Evolutionary conservation across 176 grass and related monocot genomes (phyloP), one percentile per base, ranked within the genome.

Genomic region (Cenchrus americanus): DNA sequence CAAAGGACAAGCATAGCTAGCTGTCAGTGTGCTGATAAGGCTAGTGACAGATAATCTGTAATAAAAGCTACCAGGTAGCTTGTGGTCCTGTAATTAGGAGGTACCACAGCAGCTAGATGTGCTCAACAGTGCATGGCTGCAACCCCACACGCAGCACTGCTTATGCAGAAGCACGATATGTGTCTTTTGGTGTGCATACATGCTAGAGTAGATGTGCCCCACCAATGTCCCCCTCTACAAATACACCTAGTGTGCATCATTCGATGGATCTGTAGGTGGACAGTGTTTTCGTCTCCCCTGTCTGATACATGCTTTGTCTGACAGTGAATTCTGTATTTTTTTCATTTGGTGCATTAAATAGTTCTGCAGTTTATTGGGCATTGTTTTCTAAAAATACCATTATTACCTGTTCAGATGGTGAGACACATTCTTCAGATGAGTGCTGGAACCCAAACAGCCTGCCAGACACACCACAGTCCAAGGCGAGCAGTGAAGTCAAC

Each of bases 371-470:
- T 21, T 47, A 67, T 81, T 84, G 68, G 79, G 27, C 47, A 87
- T 49, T 62, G 23, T 22, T 68, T 87, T 71, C 88, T 87, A 62
- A 90, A 80, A 1, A 75, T 80, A 54, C 41, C 50, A 2, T 51
- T 85, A 61, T 81, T 60, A 89, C 47, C 66, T 79, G 62, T 87
- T 75, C 89, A 97, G 94, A 94, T 77, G 89, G 90, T 5, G 89
- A 97, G 66, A 94, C 71, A 75, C 86, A 87, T 78, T 86, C 94
- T 78, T 94, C 94, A 69, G 94, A 94, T n/a, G 91, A 97, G 53
- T 90, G 85, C 58, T 94, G 85, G 87, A 94, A 91, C 60, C 64
- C 78, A 67, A 83, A 76, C 52, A 94, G 94, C 67, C 66, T 88
- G 77, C 92, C 92, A 60, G 92, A 92, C 65, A 89, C 89, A 2